Percentiles rank a stretch among this genome's conserved stretches.
Conservation (phyloP, 2,329 filamentous ascomycete genomes). For the Rachicladosporium sp. region DNA sequence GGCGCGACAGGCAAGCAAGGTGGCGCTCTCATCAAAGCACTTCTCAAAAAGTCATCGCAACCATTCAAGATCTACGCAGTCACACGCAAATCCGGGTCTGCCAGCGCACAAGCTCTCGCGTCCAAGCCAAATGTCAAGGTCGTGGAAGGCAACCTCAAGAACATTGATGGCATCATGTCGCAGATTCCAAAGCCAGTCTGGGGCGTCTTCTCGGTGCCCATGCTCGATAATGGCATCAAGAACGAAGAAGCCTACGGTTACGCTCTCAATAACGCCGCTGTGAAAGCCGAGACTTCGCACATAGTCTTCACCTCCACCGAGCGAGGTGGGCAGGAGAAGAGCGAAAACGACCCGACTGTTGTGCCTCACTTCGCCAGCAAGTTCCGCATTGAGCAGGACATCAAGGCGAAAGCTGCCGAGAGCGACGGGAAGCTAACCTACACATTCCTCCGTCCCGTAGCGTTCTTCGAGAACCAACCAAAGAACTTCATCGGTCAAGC, state of each 20-base stretch:
- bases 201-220: conserved; percentile 17
- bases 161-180: conserved; percentile 40
- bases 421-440: conserved; percentile 51
- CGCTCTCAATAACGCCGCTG: conserved; percentile 44
- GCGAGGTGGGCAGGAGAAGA: conserved; percentile 44
- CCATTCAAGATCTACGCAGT: conserved; percentile 42
- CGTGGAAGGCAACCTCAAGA: conserved; percentile 46
- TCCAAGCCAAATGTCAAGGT: conserved; percentile 38
- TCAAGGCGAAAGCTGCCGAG: conserved; percentile 34
- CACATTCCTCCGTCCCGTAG: conserved; percentile 50
- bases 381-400: conserved; percentile 48
- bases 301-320: conserved; percentile 48
- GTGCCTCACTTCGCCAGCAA: conserved; percentile 53
- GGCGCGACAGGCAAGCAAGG: conserved; percentile 38
- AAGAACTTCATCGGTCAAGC: conserved; percentile 36
- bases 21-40: conserved; percentile 30
- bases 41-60: conserved; percentile 23
- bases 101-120: conserved; percentile 37
- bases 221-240: conserved; percentile 28
- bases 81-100: conserved; percentile 44
- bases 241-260: conserved; percentile 46
- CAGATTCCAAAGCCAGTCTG: conserved; percentile 14
- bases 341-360: conserved; percentile 40
- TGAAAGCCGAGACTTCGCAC: conserved; percentile 43
- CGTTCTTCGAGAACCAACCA: conserved; percentile 50